Evolutionary conservation across 495 filamentous ascomycete species (phyloP), one percentile per base, ranked within the genome.

Genomic region (Penicillium paxilli): DNA sequence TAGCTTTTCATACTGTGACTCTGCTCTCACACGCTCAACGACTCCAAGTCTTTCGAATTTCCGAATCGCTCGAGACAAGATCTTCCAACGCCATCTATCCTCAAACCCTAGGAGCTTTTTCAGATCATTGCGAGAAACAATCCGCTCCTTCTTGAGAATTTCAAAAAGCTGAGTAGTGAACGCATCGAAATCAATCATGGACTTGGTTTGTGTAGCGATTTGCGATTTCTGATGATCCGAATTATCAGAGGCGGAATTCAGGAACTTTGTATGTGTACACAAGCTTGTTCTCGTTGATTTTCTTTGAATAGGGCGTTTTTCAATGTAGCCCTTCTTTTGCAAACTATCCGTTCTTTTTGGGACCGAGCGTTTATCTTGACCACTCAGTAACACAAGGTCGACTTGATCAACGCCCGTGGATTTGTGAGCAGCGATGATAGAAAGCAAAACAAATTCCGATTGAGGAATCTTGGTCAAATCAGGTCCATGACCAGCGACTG

Each of bases 281-380:
- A 83, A 54, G 67, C 88, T 93, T 0, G 91, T 94, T 46, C 84
- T 83, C 35, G 80, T 72, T 20, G 81, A 77, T 45, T 77, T 82
- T 17, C 83, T 77, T 25, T 90, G 77, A 5, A 92, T 78, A 1
- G 81, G 78, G 30, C 83, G 80, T 69, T 97, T 97, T 32, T 86
- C 85, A 42, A 97, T 91, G 66, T 96, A 95, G 8, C 92, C 93
- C 62, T 87, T 89, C 50, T 78, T 75, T 19, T 82, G 81, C 17
- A 97, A 79, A 1, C 78, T 71, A 56, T 91, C 87, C 1, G 92
- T 96, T 35, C 93, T 80, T 45, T 83, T 83, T 11, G 92, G 91
- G 5, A 96, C 82, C 2, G 92, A 96, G 38, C 91, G 81, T 64
- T 95, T 95, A 67, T 96, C 91, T 70, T 96, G 92, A 17, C 87